phyloP scores from a whole-genome alignment of 2,329 filamentous ascomycete species.

The Emmonsia crescens region DNA sequence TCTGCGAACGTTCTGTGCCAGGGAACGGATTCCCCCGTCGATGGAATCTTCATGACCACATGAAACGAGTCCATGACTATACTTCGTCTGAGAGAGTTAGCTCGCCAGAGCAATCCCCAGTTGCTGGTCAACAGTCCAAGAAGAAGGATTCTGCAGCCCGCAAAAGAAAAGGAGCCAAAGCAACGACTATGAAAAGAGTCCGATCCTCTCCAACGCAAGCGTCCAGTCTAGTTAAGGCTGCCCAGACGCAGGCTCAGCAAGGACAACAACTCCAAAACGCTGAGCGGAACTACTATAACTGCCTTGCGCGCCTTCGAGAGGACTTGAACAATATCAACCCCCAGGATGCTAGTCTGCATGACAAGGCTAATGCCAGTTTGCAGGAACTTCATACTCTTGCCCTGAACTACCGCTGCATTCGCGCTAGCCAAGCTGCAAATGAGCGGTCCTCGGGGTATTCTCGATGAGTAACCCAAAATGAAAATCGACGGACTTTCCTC shows the following conservation, averaged over 20 bases:
- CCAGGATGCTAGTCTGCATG: slow-evolving; percentile 31
- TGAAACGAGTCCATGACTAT: slow-evolving; percentile 79
- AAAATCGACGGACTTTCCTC: not conserved
- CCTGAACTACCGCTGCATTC: slow-evolving; percentile 33
- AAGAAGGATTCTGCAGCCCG: slow-evolving; percentile 31
- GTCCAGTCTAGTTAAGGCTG: slow-evolving; percentile 20
- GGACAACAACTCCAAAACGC: slow-evolving; percentile 33
- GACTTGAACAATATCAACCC: slow-evolving; percentile 31
- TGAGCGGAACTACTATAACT: slow-evolving; percentile 33
- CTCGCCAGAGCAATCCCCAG: slow-evolving; percentile 31
- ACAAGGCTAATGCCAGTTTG: slow-evolving; percentile 35
- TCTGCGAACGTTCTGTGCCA: slow-evolving; percentile 69
- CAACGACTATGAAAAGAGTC: slow-evolving; percentile 33
- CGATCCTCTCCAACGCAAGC: slow-evolving; percentile 27
- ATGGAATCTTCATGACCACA: slow-evolving; percentile 95
- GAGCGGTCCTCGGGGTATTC: slow-evolving; percentile 12
- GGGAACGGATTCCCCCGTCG: slow-evolving; percentile 88
- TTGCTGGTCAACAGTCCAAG: slow-evolving; percentile 16
- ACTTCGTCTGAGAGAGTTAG: slow-evolving; percentile 33
- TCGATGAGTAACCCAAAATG: not conserved
- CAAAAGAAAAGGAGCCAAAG: slow-evolving; percentile 28
- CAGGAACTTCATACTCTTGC: slow-evolving; percentile 35
- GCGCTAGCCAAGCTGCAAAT: slow-evolving; percentile 30
- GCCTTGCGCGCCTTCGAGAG: slow-evolving; percentile 29
- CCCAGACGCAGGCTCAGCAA: slow-evolving; percentile 24